A percentile compares a stretch with the other conserved stretches of the same genome.
These are phyloP conservation scores for Hibiscus syriacus DNA, from an alignment of 345 rosid species.

Conservation along the genomic window DNA sequence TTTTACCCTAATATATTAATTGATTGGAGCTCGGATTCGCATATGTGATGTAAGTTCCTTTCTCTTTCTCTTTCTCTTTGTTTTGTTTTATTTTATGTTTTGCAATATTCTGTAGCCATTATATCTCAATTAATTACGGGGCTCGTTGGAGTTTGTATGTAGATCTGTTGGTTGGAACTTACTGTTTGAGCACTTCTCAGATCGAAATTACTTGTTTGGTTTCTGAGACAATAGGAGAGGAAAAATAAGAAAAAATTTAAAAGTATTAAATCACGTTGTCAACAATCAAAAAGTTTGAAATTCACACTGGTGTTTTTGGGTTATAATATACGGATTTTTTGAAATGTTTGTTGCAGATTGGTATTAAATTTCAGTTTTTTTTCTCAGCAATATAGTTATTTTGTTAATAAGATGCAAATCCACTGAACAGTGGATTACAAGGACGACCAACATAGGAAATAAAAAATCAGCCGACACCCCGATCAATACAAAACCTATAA, in stretches of 20 bases:
- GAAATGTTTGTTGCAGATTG: not conserved
- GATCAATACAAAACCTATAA: too few species aligned
- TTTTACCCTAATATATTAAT: slow-evolving; percentile 3
- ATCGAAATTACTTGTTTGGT: slow-evolving; percentile 19
- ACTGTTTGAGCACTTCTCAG: slow-evolving; percentile 11
- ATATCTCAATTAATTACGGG: not conserved
- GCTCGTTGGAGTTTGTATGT: not conserved
- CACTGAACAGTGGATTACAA: too few species aligned
- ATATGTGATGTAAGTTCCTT: slow-evolving; percentile 17
- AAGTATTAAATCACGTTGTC: not conserved
- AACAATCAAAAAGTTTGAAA: not conserved
- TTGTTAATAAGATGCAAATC: too few species aligned
- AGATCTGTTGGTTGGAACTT: slow-evolving; percentile 26
- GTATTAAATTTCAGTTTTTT: not conserved
- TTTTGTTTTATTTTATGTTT: not conserved
- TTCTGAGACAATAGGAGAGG: slow-evolving; percentile 8
- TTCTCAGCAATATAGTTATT: too few species aligned
- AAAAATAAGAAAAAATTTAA: not conserved
- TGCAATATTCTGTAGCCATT: not conserved
- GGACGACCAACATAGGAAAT: too few species aligned
- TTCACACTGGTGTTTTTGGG: not conserved
- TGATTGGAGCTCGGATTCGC: slow-evolving; percentile 14
- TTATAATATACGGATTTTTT: not conserved
- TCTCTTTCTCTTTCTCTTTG: not conserved
- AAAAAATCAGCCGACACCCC: too few species aligned